phyloP scores from a whole-genome alignment of 805 yeast genomes.

The Metschnikowia koreensis region DNA sequence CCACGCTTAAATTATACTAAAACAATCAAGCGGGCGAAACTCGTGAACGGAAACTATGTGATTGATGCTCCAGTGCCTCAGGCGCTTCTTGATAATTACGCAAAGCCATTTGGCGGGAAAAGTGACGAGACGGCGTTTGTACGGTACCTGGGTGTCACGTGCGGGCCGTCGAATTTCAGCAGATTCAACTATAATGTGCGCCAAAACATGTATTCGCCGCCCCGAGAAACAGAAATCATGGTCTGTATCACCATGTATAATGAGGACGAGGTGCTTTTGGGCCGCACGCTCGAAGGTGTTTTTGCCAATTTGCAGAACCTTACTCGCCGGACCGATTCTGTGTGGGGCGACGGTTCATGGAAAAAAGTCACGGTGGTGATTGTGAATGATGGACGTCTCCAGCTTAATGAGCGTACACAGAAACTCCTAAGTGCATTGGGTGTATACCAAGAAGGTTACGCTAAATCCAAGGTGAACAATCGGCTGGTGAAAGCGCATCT shows the following conservation, averaged over 20 bases:
- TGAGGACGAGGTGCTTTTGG: slow-evolving; percentile 79
- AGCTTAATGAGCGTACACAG: slow-evolving; percentile 73
- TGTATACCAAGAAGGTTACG: slow-evolving; percentile 92
- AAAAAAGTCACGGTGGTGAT: slow-evolving; percentile 86
- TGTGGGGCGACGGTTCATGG: slow-evolving; percentile 98
- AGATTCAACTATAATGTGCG: slow-evolving; percentile 70
- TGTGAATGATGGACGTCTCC: slow-evolving; percentile 88
- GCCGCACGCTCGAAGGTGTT: slow-evolving; percentile 81
- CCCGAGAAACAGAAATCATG: slow-evolving; percentile 81
- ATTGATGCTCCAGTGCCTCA: slow-evolving; percentile 45
- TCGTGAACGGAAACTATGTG: slow-evolving; percentile 51
- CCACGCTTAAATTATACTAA: slow-evolving; percentile 42
- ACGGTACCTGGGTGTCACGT: slow-evolving; percentile 93
- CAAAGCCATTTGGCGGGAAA: slow-evolving; percentile 10
- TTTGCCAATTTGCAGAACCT: slow-evolving; percentile 83
- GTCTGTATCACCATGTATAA: slow-evolving; percentile 88
- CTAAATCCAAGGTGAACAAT: slow-evolving; percentile 85
- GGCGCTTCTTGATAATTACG: slow-evolving; percentile 36
- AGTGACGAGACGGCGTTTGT: slow-evolving; percentile 67
- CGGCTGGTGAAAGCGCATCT: slow-evolving; percentile 80
- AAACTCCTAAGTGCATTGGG: slow-evolving; percentile 85
- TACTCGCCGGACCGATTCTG: slow-evolving; percentile 55
- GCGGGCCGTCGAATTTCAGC: slow-evolving; percentile 76
- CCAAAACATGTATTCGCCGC: slow-evolving; percentile 73
- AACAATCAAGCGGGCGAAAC: slow-evolving; percentile 46